A percentile compares a stretch with the other conserved stretches of the same genome.
These are phyloP conservation scores for Rhodotorula sp. DNA, from an alignment of 1,284 basidiomycete genomes.

Conservation along the genomic window DNA sequence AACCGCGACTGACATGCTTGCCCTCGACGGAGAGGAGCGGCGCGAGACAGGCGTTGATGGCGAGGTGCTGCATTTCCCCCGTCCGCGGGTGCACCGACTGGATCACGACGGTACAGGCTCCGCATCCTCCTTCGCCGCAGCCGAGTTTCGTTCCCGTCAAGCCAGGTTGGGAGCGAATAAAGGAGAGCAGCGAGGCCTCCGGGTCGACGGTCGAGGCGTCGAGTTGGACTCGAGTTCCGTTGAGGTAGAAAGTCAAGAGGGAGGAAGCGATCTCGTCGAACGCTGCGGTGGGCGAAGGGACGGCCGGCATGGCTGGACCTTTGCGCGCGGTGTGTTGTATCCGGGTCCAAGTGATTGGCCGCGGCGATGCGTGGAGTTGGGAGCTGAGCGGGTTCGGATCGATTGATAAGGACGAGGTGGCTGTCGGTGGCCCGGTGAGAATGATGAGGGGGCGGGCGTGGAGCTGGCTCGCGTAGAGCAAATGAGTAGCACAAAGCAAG, in stretches of 20 bases:
- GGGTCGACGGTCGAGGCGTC: conserved; percentile 41
- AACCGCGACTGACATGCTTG: conserved; percentile 41
- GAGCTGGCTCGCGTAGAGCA: too few species aligned
- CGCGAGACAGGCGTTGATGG: conserved; percentile 51
- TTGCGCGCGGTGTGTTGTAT: neutral
- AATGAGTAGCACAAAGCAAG: too few species aligned
- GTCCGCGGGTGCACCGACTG: conserved; percentile 30
- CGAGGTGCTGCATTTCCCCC: conserved; percentile 42
- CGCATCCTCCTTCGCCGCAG: conserved; percentile 49
- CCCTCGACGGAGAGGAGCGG: conserved; percentile 49
- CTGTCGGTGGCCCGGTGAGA: too few species aligned
- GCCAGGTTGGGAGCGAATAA: conserved; percentile 46
- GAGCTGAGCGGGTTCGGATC: conserved; percentile 6
- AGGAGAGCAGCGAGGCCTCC: conserved; percentile 48
- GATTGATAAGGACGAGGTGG: neutral
- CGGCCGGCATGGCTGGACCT: neutral
- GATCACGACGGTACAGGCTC: conserved; percentile 29
- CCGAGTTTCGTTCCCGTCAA: conserved; percentile 51
- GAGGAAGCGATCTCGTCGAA: conserved; percentile 21
- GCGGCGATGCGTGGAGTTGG: neutral
- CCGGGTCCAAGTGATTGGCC: neutral
- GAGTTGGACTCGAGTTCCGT: conserved; percentile 42
- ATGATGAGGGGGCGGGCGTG: too few species aligned
- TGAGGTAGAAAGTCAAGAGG: conserved; percentile 41
- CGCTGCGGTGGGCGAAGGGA: conserved; percentile 4